phyloP scores from a whole-genome alignment of 768 basidiomycete species.

The Sistotremastrum niveocremeum region DNA sequence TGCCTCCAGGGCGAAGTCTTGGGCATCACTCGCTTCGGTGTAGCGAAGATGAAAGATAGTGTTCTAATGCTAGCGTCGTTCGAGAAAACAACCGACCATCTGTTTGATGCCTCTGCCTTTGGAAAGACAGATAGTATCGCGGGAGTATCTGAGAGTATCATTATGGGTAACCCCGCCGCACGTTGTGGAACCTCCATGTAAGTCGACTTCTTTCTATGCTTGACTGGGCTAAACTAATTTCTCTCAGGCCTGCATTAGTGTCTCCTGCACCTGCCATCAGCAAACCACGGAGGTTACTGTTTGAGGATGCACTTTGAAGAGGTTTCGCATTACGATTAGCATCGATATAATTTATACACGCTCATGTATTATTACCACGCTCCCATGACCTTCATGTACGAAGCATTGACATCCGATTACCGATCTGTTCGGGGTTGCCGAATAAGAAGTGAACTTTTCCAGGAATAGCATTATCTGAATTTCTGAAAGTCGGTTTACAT shows the following conservation, averaged over 20 bases:
- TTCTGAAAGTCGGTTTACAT: too few species aligned
- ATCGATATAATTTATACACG: too few species aligned
- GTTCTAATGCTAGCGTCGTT: conserved; percentile 98
- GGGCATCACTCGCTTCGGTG: conserved; percentile 97
- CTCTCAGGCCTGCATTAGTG: conserved; percentile 25
- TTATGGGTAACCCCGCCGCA: conserved; percentile 95
- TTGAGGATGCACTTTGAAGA: conserved; percentile 25
- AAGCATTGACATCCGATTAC: too few species aligned
- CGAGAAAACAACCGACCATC: conserved; percentile 98
- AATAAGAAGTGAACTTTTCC: too few species aligned
- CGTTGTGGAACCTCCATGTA: conserved; percentile 92
- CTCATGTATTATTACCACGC: too few species aligned
- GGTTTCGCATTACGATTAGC: background rate
- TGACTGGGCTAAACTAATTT: background rate
- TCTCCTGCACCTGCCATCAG: conserved; percentile 22
- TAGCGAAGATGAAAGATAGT: conserved; percentile 99
- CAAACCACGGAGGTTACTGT: conserved; percentile 25
- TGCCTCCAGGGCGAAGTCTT: conserved; percentile 75
- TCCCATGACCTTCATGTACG: too few species aligned
- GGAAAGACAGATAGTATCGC: conserved; percentile 91
- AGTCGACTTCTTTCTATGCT: conserved; percentile 12
- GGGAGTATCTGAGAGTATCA: conserved; percentile 98
- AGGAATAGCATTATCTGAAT: too few species aligned
- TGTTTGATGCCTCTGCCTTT: conserved; percentile 94
- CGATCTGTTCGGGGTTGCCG: too few species aligned